Conservation (phyloP, 371 early-diverging fungal species). For the Rhizopus microsporus region DNA sequence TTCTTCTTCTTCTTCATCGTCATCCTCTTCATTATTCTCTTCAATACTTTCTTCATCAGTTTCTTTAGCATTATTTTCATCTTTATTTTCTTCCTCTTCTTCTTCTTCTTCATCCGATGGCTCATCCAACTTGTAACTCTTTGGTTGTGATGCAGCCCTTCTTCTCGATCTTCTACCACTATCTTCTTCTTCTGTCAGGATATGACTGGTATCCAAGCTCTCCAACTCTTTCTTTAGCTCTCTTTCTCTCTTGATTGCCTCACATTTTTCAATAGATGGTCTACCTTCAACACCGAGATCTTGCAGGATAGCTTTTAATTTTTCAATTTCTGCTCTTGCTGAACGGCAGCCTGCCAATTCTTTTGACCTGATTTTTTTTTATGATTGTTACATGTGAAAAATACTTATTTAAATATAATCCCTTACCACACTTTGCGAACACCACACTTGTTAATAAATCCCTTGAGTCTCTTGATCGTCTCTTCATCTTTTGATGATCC, state of each 20-base stretch:
- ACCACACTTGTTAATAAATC: slow-evolving; percentile 47
- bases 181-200: slow-evolving; percentile 22
- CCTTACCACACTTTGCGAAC: slow-evolving; percentile 45
- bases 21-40: slow-evolving; percentile 7
- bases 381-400: neutral
- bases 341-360: slow-evolving; percentile 34
- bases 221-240: slow-evolving; percentile 46
- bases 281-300: slow-evolving; percentile 35
- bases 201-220: slow-evolving; percentile 36
- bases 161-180: slow-evolving; percentile 13
- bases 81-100: slow-evolving; percentile 23
- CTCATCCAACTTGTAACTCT: slow-evolving; percentile 13
- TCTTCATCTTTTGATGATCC: slow-evolving; percentile 27
- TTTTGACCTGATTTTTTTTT: slow-evolving; percentile 20
- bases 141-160: slow-evolving; percentile 12
- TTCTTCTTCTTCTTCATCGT: neutral
- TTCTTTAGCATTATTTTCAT: slow-evolving; percentile 22
- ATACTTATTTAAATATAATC: neutral
- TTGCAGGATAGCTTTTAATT: slow-evolving; percentile 20
- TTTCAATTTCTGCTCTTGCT: slow-evolving; percentile 16
- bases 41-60: slow-evolving; percentile 13
- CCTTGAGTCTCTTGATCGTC: slow-evolving; percentile 42
- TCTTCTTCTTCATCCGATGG: slow-evolving; percentile 29
- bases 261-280: slow-evolving; percentile 48
- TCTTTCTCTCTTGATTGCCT: slow-evolving; percentile 40